phyloP scores from a whole-genome alignment of 2,329 filamentous ascomycete species.

The Pseudogymnoascus sp. region DNA sequence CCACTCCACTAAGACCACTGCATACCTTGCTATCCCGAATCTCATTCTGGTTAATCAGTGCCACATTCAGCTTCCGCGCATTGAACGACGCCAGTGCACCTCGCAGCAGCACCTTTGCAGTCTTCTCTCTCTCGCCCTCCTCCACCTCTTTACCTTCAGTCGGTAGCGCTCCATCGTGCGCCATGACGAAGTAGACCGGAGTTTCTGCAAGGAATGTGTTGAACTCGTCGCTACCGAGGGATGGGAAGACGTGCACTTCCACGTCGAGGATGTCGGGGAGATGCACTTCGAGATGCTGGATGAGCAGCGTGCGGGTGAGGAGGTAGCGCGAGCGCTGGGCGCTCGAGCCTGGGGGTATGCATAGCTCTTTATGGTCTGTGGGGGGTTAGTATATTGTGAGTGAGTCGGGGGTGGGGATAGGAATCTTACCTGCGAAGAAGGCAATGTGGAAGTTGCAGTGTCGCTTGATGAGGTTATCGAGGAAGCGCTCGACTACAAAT shows the following conservation, averaged over 20 bases:
- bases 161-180: slow-evolving; percentile 48
- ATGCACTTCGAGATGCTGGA: slow-evolving; percentile 45
- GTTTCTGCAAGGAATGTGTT: slow-evolving; percentile 43
- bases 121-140: slow-evolving; percentile 14
- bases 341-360: slow-evolving; percentile 39
- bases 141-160: neutral
- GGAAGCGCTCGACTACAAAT: slow-evolving; percentile 59
- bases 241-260: slow-evolving; percentile 36
- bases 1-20: neutral
- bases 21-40: slow-evolving; percentile 55
- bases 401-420: neutral
- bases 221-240: slow-evolving; percentile 43
- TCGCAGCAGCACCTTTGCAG: slow-evolving; percentile 26
- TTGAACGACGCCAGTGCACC: slow-evolving; percentile 48
- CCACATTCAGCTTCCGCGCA: slow-evolving; percentile 49
- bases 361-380: slow-evolving; percentile 42
- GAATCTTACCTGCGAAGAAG: slow-evolving; percentile 46
- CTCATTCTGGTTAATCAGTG: slow-evolving; percentile 54
- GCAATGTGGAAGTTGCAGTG: slow-evolving; percentile 64
- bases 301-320: slow-evolving; percentile 54
- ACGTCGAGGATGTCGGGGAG: slow-evolving; percentile 22
- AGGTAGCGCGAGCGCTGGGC: slow-evolving; percentile 38
- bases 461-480: slow-evolving; percentile 50
- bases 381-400: slow-evolving; percentile 13
- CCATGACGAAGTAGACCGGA: slow-evolving; percentile 59